These are phyloP conservation scores for Pseudodiploospora longispora DNA, from an alignment of 2,329 filamentous ascomycete species.

Conservation along the genomic window DNA sequence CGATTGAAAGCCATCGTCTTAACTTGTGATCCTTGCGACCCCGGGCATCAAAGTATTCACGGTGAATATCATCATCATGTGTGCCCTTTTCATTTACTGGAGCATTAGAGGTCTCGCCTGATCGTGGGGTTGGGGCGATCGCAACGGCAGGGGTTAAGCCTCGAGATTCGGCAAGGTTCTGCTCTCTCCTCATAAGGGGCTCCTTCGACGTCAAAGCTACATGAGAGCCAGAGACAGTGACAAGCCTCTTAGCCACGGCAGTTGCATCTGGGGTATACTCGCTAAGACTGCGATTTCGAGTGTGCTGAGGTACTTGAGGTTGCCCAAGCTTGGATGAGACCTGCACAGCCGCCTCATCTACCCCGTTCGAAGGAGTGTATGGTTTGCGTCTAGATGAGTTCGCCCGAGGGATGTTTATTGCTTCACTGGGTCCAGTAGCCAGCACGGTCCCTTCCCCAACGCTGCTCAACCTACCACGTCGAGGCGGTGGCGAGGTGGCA, in stretches of 20 bases:
- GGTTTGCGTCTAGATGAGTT: conserved; percentile 50
- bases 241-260: conserved; percentile 60
- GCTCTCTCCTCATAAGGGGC: conserved; percentile 60
- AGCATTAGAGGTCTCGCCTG: conserved; percentile 57
- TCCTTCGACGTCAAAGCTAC: conserved; percentile 29
- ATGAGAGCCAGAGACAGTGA: conserved; percentile 62
- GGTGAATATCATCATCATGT: conserved; percentile 33
- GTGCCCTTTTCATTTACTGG: neutral
- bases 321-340: conserved; percentile 12
- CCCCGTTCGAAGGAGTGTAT: conserved; percentile 33
- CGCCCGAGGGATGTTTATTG: conserved; percentile 40
- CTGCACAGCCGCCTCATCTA: conserved; percentile 23
- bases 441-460: conserved; percentile 31
- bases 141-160: conserved; percentile 56
- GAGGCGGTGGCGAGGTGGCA: conserved; percentile 33
- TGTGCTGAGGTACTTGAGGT: conserved; percentile 33
- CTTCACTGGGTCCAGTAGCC: conserved; percentile 44
- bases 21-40: conserved; percentile 61
- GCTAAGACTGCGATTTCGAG: conserved; percentile 75
- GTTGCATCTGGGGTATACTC: conserved; percentile 74
- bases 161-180: conserved; percentile 69
- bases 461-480: conserved; percentile 16
- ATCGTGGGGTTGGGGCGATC: conserved; percentile 70
- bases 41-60: conserved; percentile 63
- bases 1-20: conserved; percentile 70